These are phyloP conservation scores for Hypoxylon sp. DNA, from an alignment of 2,329 filamentous ascomycete species.

Conservation along the genomic window DNA sequence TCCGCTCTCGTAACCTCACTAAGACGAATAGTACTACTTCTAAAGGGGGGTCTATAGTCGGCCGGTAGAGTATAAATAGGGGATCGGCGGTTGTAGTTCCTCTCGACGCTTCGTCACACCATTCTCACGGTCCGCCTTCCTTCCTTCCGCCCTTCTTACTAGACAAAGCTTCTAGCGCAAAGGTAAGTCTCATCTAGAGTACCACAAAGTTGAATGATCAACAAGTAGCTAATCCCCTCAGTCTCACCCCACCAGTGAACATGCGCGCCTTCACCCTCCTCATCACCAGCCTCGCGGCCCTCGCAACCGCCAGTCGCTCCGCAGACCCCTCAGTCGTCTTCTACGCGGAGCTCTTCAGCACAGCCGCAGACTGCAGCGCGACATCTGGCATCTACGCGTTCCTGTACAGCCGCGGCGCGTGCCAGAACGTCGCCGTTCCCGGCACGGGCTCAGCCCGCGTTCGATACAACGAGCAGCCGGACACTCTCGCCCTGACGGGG, in stretches of 20 bases:
- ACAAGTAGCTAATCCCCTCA: neutral
- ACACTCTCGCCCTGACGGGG: constrained; percentile 20
- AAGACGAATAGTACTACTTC: neutral
- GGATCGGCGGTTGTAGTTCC: neutral
- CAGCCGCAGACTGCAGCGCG: constrained; percentile 13
- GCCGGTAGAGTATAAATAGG: neutral
- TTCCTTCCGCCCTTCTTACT: no score
- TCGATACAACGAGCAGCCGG: constrained; percentile 23
- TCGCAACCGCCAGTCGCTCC: neutral
- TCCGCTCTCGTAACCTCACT: neutral
- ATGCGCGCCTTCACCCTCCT: constrained; percentile 9
- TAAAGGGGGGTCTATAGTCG: neutral
- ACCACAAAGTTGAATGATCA: no score
- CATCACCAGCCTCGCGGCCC: neutral
- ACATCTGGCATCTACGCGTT: constrained; percentile 21
- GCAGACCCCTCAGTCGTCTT: constrained; percentile 12
- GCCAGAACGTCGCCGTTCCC: constrained; percentile 26
- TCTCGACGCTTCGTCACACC: neutral
- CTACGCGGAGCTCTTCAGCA: constrained; percentile 26
- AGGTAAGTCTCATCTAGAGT: neutral
- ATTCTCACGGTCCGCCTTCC: neutral
- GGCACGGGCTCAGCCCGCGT: constrained; percentile 30
- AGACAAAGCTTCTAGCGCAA: neutral
- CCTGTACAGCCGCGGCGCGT: constrained; percentile 30
- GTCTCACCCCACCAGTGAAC: neutral